Evolutionary conservation across 495 filamentous ascomycete genomes (phyloP).

Genomic region (Penicillium soppii): DNA sequence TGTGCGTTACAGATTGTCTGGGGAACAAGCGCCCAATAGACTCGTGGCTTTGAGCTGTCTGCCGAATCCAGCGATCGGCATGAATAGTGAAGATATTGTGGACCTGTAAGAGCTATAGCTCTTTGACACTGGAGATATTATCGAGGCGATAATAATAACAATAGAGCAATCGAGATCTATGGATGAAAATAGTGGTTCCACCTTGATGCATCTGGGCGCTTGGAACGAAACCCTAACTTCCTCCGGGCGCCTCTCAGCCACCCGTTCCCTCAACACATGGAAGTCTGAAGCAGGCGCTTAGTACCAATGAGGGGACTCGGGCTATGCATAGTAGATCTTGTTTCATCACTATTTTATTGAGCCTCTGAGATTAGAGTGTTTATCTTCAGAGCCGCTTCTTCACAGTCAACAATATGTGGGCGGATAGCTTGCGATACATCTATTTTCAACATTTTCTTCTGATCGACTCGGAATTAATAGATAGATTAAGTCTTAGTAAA

Average conservation of each 20-base stretch:
- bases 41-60: background rate
- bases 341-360: slow-evolving; percentile 16
- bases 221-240: slow-evolving; percentile 19
- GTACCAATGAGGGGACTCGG: background rate
- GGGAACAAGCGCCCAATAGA: slow-evolving; percentile 8
- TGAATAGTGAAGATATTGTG: slow-evolving; percentile 5
- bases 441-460: background rate
- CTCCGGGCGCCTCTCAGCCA: slow-evolving; percentile 29
- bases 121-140: background rate
- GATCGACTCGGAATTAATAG: background rate
- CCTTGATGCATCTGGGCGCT: slow-evolving; percentile 36
- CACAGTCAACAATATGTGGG: no score
- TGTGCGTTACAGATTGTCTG: slow-evolving; percentile 11
- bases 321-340: slow-evolving; percentile 16
- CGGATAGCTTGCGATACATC: slow-evolving; percentile 1
- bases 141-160: background rate
- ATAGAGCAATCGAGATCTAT: background rate
- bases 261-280: slow-evolving; percentile 17
- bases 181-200: slow-evolving; percentile 16
- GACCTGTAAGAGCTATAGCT: background rate
- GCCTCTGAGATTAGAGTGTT: background rate
- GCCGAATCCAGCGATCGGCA: slow-evolving; percentile 1
- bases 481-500: background rate
- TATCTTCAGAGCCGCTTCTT: slow-evolving; percentile 2
- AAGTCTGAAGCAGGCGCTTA: slow-evolving; percentile 30